Percentiles rank a stretch among this genome's conserved stretches.
Evolutionary conservation across 179 eudicot genomes (phyloP).

Genomic region (Silene coronaria): DNA sequence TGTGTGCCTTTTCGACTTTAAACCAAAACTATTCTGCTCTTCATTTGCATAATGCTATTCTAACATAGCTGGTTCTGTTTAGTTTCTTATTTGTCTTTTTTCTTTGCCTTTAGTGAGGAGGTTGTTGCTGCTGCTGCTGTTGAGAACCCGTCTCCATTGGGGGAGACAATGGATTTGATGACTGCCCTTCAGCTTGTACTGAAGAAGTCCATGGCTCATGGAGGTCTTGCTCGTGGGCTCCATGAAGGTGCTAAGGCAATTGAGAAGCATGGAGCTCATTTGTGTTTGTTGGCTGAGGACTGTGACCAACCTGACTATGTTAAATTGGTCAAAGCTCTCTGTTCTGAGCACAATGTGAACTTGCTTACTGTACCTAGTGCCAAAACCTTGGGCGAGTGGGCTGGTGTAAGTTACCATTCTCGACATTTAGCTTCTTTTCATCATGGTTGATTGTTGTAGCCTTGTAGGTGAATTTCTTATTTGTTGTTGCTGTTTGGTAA

Average conservation of each 20-base stretch:
- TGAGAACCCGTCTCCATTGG: slow-evolving; percentile 28
- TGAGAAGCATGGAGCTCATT: slow-evolving; percentile 49
- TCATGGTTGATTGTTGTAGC: neutral
- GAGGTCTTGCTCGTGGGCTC: slow-evolving; percentile 42
- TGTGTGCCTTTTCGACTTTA: neutral
- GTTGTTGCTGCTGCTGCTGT: slow-evolving; percentile 21
- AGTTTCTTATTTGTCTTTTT: neutral
- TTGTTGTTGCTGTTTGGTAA: neutral
- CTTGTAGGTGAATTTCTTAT: neutral
- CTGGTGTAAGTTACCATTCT: slow-evolving; percentile 34
- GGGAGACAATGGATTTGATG: slow-evolving; percentile 39
- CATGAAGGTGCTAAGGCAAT: slow-evolving; percentile 40
- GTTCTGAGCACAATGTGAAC: slow-evolving; percentile 44
- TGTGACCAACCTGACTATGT: slow-evolving; percentile 45
- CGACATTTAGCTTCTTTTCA: too few relatives aligned
- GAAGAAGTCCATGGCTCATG: slow-evolving; percentile 40
- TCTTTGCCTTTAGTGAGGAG: slow-evolving; percentile 24
- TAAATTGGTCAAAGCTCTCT: slow-evolving; percentile 40
- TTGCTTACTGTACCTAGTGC: slow-evolving; percentile 38
- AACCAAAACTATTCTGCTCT: neutral
- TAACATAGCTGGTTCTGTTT: neutral
- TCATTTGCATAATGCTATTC: neutral
- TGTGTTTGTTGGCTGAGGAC: slow-evolving; percentile 45
- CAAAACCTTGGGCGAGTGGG: slow-evolving; percentile 46
- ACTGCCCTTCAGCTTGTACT: slow-evolving; percentile 43